Conservation (phyloP, 2,329 filamentous ascomycete species). For the Penicillium sp. region DNA sequence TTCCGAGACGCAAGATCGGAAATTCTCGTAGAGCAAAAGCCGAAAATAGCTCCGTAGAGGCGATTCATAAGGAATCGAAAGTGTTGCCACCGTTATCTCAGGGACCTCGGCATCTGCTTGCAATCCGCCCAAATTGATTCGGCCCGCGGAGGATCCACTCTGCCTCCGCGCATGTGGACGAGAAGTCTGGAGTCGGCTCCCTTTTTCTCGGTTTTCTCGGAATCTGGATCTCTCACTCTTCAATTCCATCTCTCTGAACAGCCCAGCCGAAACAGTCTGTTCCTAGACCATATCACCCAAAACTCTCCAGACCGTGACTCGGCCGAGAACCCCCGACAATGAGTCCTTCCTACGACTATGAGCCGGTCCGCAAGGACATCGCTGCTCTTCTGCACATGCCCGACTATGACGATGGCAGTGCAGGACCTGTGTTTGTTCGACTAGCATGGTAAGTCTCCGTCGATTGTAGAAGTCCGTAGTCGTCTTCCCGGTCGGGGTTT, state of each 20-base stretch:
- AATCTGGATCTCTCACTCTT: conserved; percentile 3
- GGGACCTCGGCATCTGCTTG: conserved; percentile 31
- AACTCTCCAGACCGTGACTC: conserved; percentile 20
- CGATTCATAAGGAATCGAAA: neutral
- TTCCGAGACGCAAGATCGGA: neutral
- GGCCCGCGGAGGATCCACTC: conserved; percentile 33
- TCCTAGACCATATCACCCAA: conserved; percentile 2
- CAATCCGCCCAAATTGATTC: conserved; percentile 24
- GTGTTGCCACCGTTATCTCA: neutral
- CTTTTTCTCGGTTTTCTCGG: conserved; percentile 1
- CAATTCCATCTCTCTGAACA: conserved; percentile 3
- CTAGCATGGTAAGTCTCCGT: conserved; percentile 53
- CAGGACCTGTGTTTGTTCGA: conserved; percentile 61
- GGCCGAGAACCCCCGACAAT: conserved; percentile 27
- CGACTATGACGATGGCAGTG: conserved; percentile 62
- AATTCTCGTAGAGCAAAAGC: conserved; percentile 2
- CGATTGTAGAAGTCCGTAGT: neutral
- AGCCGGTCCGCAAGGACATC: conserved; percentile 54
- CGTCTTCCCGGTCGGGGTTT: conserved; percentile 6
- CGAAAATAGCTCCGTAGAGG: neutral
- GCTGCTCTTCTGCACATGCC: conserved; percentile 55
- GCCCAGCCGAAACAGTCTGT: neutral
- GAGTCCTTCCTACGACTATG: conserved; percentile 40
- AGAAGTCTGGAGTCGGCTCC: conserved; percentile 20
- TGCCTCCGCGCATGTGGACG: conserved; percentile 29